Evolutionary conservation across 495 filamentous ascomycete genomes (phyloP).

Genomic region (Trichoderma parareesei): DNA sequence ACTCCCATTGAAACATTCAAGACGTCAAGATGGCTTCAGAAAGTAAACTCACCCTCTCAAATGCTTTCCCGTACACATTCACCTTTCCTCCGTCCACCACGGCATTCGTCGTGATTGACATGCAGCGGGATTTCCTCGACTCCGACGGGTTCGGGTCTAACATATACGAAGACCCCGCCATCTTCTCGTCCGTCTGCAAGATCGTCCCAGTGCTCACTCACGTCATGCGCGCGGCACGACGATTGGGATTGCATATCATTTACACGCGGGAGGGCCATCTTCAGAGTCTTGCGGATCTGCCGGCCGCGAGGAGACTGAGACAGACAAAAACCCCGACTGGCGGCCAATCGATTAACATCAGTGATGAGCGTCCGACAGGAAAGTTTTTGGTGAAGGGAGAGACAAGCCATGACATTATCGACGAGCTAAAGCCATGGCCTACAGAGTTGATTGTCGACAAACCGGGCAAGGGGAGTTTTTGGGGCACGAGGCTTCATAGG

Average conservation of each 20-base stretch:
- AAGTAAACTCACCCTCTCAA: conserved; percentile 25
- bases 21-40: background rate
- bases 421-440: conserved; percentile 49
- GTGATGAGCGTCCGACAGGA: conserved; percentile 51
- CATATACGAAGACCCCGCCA: conserved; percentile 30
- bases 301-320: conserved; percentile 39
- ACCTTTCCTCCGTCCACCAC: conserved; percentile 29
- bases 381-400: conserved; percentile 54
- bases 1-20: background rate
- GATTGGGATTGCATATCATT: conserved; percentile 52
- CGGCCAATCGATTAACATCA: conserved; percentile 41
- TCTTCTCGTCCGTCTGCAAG: conserved; percentile 23
- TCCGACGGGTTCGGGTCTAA: conserved; percentile 35
- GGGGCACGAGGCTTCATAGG: conserved; percentile 54
- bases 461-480: conserved; percentile 58
- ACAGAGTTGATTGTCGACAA: conserved; percentile 60
- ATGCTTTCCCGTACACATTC: conserved; percentile 31
- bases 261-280: conserved; percentile 56
- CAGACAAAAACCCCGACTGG: conserved; percentile 36
- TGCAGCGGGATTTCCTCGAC: conserved; percentile 44
- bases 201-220: conserved; percentile 31
- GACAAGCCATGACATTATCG: conserved; percentile 53
- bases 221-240: conserved; percentile 50
- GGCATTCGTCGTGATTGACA: conserved; percentile 51
- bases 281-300: conserved; percentile 43